Evolutionary conservation across 768 basidiomycete genomes (phyloP), one percentile per base, ranked within the genome.

Genomic region (Cystoderma amianthinum): DNA sequence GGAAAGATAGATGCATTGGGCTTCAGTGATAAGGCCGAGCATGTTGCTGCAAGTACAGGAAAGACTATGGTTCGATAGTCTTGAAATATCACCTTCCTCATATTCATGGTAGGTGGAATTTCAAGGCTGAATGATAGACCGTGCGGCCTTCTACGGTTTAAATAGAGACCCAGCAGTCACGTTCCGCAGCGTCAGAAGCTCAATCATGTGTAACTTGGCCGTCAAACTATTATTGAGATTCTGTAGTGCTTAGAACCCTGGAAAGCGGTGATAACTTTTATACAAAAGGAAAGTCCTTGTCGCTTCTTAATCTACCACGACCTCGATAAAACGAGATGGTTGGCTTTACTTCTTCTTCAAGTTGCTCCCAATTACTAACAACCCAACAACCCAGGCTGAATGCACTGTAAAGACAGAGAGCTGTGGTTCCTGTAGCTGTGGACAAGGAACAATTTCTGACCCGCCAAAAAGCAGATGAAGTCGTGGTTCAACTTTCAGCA

Each of bases 391-490:
- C 19, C 32, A 45, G 43, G 43, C 36, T 24, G 47, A 54, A 35
- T 53, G 45, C 41, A 45, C 50, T 44, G 48, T 45, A 32, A 55
- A 57, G 44, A 43, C 49, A n/a, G 50, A 51, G 39, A 49, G 47
- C 34, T 59, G 56, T 41, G 47, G 43, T 18, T 49, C 52, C 43
- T 47, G 40, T 22, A 44, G 43, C 41, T 68, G 66, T 52, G 49
- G 63, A 30, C 28, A 9, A 15, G 28, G 28, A 30, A 9, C 28
- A 50, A 55, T 53, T 48, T 25, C 32, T 36, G 55, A 61, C 21
- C 53, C 61, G 22, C 56, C 65, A n/a, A 64, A 62, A 57, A 62
- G 62, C n/a, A n/a, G n/a, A n/a, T n/a, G n/a, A n/a, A n/a, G n/a
- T n/a, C n/a, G n/a, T n/a, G n/a, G n/a, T n/a, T n/a, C n/a, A n/a